These are phyloP conservation scores for Blastocladiella emersonii DNA, from an alignment of 371 early-diverging fungal genomes.

Conservation along the genomic window DNA sequence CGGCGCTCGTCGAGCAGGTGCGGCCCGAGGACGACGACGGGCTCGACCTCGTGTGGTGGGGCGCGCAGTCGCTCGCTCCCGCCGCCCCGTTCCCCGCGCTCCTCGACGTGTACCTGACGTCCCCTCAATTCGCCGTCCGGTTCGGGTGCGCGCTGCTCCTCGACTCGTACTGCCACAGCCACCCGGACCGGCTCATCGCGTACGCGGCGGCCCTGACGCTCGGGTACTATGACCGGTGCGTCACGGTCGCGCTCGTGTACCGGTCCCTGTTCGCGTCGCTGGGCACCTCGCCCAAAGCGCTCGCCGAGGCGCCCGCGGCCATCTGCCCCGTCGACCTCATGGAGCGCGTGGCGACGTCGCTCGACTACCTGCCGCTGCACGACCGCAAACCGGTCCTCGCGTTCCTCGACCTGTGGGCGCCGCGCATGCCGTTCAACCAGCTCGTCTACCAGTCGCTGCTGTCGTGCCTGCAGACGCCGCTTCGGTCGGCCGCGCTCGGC, in stretches of 20 bases:
- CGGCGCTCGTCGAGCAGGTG: not conserved
- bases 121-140: not conserved
- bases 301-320: not conserved
- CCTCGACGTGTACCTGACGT: not conserved
- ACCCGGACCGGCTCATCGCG: not conserved
- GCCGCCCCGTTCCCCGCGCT: not conserved
- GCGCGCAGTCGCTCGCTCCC: not conserved
- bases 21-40: not conserved
- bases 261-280: not conserved
- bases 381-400: not conserved
- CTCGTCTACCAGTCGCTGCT: not conserved
- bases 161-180: not conserved
- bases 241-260: not conserved
- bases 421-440: not conserved
- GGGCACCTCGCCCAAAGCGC: not conserved
- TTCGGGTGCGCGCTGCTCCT: not conserved
- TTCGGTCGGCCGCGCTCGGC: not conserved
- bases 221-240: not conserved
- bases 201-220: not conserved
- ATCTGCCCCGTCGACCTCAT: not conserved
- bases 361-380: not conserved
- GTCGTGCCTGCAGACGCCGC: not conserved
- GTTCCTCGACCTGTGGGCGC: not conserved
- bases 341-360: not conserved
- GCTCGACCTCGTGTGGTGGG: not conserved